Evolutionary conservation across 257 asterid species (phyloP), one percentile per base, ranked within the genome.

Genomic region (Solanum tacnaense): DNA sequence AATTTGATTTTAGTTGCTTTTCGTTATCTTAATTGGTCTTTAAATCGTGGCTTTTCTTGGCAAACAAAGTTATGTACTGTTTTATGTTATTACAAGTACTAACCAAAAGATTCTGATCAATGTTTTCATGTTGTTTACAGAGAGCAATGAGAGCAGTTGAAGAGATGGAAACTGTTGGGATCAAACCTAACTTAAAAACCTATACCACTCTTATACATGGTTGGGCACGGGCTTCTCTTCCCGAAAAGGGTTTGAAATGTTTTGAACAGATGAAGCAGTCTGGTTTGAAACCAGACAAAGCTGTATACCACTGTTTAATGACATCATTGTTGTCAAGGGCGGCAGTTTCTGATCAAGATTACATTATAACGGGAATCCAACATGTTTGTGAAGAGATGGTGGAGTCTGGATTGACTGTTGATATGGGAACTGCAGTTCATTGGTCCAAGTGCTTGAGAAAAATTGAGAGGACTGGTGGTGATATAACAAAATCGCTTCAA

Each of bases 371-470:
- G 0, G 98, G 97, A 41, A 94, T 97, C 89, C 90, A 94, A 36
- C 39, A 16, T 36, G 49, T 97, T 70, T 93, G 98, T 88, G 94
- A 90, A 13, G 99, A 97, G 92, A 96, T 97, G 99, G 93, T 91
- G 35, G 93, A 91, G 31, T 86, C 88, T 15, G 97, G 91, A 38
- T 58, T 97, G 62, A 92, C 91, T 3, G 95, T 97, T 9, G 99
- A 97, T 87, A 97, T 97, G 99, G 99, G 98, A 46, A 97, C 99
- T 5, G 99, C 99, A 0, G 98, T 97, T 85, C 98, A 96, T 90
- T 97, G 99, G 99, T 96, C 98, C 1, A 96, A 86, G 90, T 93
- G 98, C 92, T 83, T 97, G 72, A 94, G 93, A 76, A 95, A 94
- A 91, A 96, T 97, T 25, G 99, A 97, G 89, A 87, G 94, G 65